These are phyloP conservation scores for Thraustotheca clavata DNA, from an alignment of 352 stramenopile genomes.

Conservation along the genomic window DNA sequence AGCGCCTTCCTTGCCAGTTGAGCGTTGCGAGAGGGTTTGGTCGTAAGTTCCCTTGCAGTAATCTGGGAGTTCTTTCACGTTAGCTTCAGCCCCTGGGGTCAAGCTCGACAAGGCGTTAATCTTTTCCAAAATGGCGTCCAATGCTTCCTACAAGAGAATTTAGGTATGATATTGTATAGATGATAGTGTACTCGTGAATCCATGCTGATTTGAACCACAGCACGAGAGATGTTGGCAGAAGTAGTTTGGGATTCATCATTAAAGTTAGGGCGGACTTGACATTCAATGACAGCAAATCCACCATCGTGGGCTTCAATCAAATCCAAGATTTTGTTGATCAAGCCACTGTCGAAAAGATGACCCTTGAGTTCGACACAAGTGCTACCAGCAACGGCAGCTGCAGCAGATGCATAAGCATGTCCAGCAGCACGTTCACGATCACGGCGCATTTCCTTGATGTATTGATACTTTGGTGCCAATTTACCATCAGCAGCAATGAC, in stretches of 20 bases:
- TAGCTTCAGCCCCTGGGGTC: conserved; percentile 78
- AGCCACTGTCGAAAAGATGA: conserved; percentile 93
- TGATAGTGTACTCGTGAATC: conserved; percentile 28
- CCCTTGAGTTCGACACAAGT: conserved; percentile 81
- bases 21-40: conserved; percentile 36
- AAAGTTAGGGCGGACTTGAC: conserved; percentile 81
- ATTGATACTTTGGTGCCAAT: conserved; percentile 80
- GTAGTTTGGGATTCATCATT: conserved; percentile 33
- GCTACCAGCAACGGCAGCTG: conserved; percentile 62
- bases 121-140: conserved; percentile 84
- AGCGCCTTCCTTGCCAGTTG: conserved; percentile 37
- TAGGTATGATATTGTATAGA: neutral
- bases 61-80: conserved; percentile 69
- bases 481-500: conserved; percentile 88
- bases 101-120: conserved; percentile 74
- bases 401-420: conserved; percentile 51
- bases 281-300: conserved; percentile 88
- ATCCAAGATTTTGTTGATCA: conserved; percentile 95
- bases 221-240: conserved; percentile 33
- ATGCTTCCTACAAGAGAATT: conserved; percentile 27
- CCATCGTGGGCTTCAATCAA: conserved; percentile 86
- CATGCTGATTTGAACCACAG: conserved; percentile 80
- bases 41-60: conserved; percentile 72
- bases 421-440: conserved; percentile 68
- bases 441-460: conserved; percentile 88